phyloP scores from a whole-genome alignment of 371 early-diverging fungal genomes.

The Rhizopus sp. region DNA sequence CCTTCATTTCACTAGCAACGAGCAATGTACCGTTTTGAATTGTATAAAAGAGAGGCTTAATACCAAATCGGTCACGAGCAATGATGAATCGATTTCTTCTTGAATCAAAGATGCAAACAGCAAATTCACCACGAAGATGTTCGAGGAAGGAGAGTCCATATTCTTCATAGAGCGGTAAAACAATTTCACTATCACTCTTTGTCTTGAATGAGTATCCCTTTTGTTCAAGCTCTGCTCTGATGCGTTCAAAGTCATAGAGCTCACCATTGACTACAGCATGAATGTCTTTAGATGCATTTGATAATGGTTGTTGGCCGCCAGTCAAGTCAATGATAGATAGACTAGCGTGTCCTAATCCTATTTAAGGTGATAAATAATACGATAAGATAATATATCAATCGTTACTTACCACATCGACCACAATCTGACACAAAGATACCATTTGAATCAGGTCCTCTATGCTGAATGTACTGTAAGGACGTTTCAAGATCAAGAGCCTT shows the following conservation, averaged over 20 bases:
- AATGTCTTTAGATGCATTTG: slow-evolving; percentile 6
- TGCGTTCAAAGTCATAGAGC: slow-evolving; percentile 27
- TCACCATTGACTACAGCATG: slow-evolving; percentile 29
- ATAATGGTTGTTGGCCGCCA: slow-evolving; percentile 25
- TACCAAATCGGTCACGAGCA: slow-evolving; percentile 29
- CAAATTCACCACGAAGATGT: slow-evolving; percentile 30
- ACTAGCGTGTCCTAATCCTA: slow-evolving; percentile 23
- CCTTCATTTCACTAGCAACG: slow-evolving; percentile 28
- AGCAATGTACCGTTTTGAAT: slow-evolving; percentile 20
- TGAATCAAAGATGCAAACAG: slow-evolving; percentile 18
- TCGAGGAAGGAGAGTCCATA: slow-evolving; percentile 18
- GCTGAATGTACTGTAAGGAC: slow-evolving; percentile 20
- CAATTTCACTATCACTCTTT: slow-evolving; percentile 29
- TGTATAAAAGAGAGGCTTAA: slow-evolving; percentile 29
- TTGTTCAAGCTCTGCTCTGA: slow-evolving; percentile 15
- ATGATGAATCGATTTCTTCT: slow-evolving; percentile 14
- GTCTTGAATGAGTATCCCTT: slow-evolving; percentile 25
- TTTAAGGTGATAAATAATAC: not conserved
- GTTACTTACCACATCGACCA: slow-evolving; percentile 26
- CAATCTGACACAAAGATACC: slow-evolving; percentile 21
- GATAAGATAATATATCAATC: not conserved
- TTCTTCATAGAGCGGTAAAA: slow-evolving; percentile 25
- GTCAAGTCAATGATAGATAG: slow-evolving; percentile 27
- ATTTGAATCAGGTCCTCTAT: slow-evolving; percentile 27
- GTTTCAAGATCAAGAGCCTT: slow-evolving; percentile 23